Base-by-base conservation (phyloP, 371 early-diverging fungal genomes). In the Mucor mucedo region DNA sequence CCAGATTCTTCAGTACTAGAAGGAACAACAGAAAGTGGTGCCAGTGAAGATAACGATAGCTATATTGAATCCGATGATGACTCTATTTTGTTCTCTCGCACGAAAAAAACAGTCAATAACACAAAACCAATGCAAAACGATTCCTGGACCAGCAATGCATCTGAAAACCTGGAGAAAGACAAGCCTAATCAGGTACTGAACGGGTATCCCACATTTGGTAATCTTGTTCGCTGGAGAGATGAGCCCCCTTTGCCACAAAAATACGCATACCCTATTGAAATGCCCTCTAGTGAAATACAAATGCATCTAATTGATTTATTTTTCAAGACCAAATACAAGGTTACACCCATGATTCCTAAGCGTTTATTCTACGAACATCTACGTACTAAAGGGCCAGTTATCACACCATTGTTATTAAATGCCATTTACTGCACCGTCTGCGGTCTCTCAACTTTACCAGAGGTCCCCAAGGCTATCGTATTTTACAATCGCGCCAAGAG, bases 401-500 rank as follows among this genome's bases (percentile, higher is more conserved):
- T 76, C 10, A 70, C 77, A 8, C 77, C 77, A 9, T 47, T 76
- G 2, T 40, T 73, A n/a, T 48, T 76, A 21, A 76, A 76, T 45
- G 64, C 70, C 8, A 76, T 76, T 1, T 76, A 70, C 44, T 69
- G 66, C 10, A 13, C 55, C 5, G 58, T 61, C n/a, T 60, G 71
- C 30, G 52, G 45, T 11, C 66, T 44, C 45, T 45, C 59, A 1
- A 47, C 61, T 39, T 30, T 65, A 14, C 57, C 47, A 7, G 62
- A 66, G 14, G 39, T 64, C 1, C 75, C 66, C 5, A 66, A 64
- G 40, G 50, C 73, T 11, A 55, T 42, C 9, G 63, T 73, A 2
- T 76, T 76, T 52, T 76, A 63, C 40, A 62, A 76, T n/a, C 71
- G 77, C 9, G 77, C 71, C 21, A 73, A 62, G 41, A 62, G 41